phyloP scores from a whole-genome alignment of 257 asterid species.

The Rauvolfia tetraphylla region DNA sequence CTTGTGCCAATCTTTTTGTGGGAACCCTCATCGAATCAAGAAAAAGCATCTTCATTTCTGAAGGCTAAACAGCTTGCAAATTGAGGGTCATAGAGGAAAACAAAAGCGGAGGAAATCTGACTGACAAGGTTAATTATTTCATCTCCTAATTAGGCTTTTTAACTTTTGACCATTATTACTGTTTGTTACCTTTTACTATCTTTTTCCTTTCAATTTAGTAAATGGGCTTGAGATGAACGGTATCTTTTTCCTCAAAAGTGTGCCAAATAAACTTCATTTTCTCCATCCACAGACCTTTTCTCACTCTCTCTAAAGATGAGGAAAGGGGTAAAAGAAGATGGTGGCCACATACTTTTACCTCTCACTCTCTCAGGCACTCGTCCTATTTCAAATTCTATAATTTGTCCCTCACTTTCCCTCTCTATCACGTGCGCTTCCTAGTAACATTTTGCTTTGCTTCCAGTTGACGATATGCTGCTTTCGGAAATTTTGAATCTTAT shows the following conservation, averaged over 20 bases:
- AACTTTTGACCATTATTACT: constrained; percentile 9
- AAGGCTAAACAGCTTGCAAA: constrained; percentile 4
- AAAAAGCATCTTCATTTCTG: background rate
- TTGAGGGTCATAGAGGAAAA: background rate
- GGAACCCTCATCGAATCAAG: background rate
- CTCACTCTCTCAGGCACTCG: background rate
- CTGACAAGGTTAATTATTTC: background rate
- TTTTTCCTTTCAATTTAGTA: background rate
- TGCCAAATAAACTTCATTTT: background rate
- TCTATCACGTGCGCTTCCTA: no score
- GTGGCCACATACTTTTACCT: background rate
- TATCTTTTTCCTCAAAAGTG: background rate
- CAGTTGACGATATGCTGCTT: no score
- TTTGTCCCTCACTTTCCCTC: background rate
- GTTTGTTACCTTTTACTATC: background rate
- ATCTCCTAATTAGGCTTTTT: constrained; percentile 2
- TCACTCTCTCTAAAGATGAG: background rate
- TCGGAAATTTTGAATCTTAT: no score
- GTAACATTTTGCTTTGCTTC: no score
- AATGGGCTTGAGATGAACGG: background rate
- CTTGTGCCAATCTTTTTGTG: background rate
- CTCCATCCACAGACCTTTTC: background rate
- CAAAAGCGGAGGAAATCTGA: background rate
- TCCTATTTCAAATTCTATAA: background rate
- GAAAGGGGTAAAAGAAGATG: background rate